Base-by-base conservation (phyloP, 139 green algal genomes). In the Haematococcus sp. region DNA sequence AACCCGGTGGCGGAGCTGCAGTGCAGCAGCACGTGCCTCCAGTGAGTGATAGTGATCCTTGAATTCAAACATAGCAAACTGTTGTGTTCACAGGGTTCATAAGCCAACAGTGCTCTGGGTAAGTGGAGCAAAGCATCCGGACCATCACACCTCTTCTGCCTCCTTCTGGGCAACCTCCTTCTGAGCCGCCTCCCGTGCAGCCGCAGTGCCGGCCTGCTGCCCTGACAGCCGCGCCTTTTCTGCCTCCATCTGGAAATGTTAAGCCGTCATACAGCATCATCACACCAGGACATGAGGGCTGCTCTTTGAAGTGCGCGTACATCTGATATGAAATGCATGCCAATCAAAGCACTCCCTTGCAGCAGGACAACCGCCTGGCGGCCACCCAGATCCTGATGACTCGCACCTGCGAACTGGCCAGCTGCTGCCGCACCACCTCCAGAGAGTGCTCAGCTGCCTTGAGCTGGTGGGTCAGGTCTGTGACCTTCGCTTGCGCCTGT, bases 401-500 rank as follows among this genome's bases (percentile, higher is more conserved):
- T 31, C 31, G 5, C 40, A 59, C 33, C 46, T 73, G 66, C 11
- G 28, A 27, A n/a, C 23, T n/a, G 16, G 40, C 40, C 23, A 59
- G 16, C 66, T 73, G 66, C 66, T 73, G 66, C 46, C 54, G 40
- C 23, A 34, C 66, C 27, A 31, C 4, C 7, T 30, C n/a, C 40
- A 61, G 33, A 7, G 54, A n/a, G n/a, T 73, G 66, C 35, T 73
- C 33, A 7, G 44, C 13, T 20, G 66, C 34, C 35, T 56, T 56
- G 11, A 73, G 22, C 33, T 54, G 66, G 25, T 73, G 66, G 5
- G 40, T 55, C 40, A 73, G 40, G 40, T 56, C 66, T 30, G 46
- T 54, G 43, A 54, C 15, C 66, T 59, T 73, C 40, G 44, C 66
- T 28, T 59, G 25, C 16, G 66, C 66, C 66, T 73, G 66, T 7